A percentile compares a stretch with the other conserved stretches of the same genome.
Evolutionary conservation across 768 basidiomycete genomes (phyloP).

Genomic region (Obba rivulosa): DNA sequence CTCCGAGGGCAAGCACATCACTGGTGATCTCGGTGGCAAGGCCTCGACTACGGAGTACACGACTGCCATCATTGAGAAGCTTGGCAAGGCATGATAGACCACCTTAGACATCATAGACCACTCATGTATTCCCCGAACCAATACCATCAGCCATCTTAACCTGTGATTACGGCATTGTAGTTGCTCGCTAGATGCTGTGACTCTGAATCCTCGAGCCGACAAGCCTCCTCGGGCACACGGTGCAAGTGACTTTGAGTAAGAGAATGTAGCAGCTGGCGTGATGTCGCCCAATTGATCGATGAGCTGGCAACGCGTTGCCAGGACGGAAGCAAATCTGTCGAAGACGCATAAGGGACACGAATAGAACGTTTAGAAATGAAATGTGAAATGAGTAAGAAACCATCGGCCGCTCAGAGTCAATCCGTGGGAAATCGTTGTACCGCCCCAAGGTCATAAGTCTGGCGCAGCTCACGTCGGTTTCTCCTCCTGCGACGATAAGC

Average conservation of each 20-base stretch:
- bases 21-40: conserved; percentile 93
- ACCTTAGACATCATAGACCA: not conserved
- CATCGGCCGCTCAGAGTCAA: no score
- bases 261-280: not conserved
- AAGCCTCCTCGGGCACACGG: no score
- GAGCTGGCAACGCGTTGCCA: not conserved
- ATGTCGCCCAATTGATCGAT: not conserved
- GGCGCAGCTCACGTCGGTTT: conserved; percentile 8
- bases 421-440: not conserved
- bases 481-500: conserved; percentile 38
- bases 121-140: no score
- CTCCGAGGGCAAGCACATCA: conserved; percentile 92
- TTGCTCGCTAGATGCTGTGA: no score
- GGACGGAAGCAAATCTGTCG: no score
- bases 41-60: conserved; percentile 89
- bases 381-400: no score
- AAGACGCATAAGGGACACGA: no score
- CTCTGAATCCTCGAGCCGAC: no score
- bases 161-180: no score
- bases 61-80: conserved; percentile 74
- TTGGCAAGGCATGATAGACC: conserved; percentile 29
- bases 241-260: no score
- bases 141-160: no score
- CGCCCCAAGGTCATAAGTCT: conserved; percentile 1
- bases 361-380: no score